phyloP scores from a whole-genome alignment of 1,284 basidiomycete genomes.

The Puccinia polysora region DNA sequence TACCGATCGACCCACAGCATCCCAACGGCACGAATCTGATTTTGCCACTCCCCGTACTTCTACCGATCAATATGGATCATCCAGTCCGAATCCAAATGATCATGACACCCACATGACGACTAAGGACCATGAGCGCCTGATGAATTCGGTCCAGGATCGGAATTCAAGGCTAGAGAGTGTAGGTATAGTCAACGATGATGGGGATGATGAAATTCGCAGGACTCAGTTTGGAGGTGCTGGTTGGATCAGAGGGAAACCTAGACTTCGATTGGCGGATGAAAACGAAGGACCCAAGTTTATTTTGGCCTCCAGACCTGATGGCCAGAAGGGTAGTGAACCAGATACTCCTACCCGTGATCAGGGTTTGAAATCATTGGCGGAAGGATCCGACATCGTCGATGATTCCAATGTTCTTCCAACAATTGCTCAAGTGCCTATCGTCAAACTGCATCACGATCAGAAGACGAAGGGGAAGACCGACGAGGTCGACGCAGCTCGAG shows the following conservation, averaged over 20 bases:
- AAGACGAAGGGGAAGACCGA: too few species aligned
- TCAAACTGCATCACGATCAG: too few species aligned
- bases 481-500: background rate
- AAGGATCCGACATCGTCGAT: too few species aligned
- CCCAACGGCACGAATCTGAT: background rate
- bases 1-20: background rate
- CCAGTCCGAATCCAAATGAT: too few species aligned
- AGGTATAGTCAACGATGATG: background rate
- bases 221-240: slow-evolving; percentile 40
- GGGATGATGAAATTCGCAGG: slow-evolving; percentile 31
- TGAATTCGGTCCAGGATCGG: background rate
- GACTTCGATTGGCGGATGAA: slow-evolving; percentile 28
- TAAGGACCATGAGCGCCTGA: too few species aligned
- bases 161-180: background rate
- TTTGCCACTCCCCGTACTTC: background rate
- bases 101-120: too few species aligned
- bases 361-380: too few species aligned
- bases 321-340: background rate
- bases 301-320: background rate
- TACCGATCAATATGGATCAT: background rate
- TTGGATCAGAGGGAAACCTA: slow-evolving; percentile 43
- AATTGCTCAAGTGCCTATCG: too few species aligned
- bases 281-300: slow-evolving; percentile 8
- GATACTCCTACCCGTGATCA: background rate
- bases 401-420: too few species aligned